A percentile compares a stretch with the other conserved stretches of the same genome.
Conservation (phyloP, 768 basidiomycete species). For the Mycena rebaudengoi region DNA sequence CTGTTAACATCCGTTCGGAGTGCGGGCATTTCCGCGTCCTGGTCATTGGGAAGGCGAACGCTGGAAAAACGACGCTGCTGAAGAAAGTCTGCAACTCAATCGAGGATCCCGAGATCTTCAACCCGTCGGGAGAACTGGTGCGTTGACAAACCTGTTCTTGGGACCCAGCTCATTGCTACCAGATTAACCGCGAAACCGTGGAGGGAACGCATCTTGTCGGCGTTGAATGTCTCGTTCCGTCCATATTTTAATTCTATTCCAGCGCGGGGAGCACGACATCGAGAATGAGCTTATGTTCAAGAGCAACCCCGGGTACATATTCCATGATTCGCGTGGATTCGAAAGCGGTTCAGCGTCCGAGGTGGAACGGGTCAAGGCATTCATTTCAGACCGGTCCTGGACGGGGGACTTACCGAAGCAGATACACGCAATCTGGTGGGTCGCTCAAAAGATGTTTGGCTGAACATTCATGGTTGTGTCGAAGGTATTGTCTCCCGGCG, state of each 20-base stretch:
- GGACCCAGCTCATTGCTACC: neutral
- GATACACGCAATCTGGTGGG: neutral
- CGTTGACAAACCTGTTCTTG: neutral
- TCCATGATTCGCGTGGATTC: neutral
- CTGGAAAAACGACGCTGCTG: neutral
- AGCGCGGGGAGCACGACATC: neutral
- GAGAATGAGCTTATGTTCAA: neutral
- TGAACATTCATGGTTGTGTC: too few relatives aligned
- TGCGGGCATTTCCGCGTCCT: too few relatives aligned
- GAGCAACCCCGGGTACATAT: neutral
- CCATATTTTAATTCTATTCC: neutral
- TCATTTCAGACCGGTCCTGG: neutral
- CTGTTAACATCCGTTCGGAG: too few relatives aligned
- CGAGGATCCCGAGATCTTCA: slow-evolving; percentile 1
- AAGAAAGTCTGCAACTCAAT: neutral
- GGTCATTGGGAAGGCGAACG: neutral
- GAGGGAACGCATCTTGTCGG: neutral
- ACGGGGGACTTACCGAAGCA: neutral
- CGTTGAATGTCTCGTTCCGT: neutral
- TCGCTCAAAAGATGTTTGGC: too few relatives aligned
- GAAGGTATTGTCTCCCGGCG: too few relatives aligned
- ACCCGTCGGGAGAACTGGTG: neutral
- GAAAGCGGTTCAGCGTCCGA: neutral
- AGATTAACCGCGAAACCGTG: neutral
- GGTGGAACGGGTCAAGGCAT: neutral